Base-by-base conservation (phyloP, 2,329 filamentous ascomycete genomes). In the Aureobasidium sp. region DNA sequence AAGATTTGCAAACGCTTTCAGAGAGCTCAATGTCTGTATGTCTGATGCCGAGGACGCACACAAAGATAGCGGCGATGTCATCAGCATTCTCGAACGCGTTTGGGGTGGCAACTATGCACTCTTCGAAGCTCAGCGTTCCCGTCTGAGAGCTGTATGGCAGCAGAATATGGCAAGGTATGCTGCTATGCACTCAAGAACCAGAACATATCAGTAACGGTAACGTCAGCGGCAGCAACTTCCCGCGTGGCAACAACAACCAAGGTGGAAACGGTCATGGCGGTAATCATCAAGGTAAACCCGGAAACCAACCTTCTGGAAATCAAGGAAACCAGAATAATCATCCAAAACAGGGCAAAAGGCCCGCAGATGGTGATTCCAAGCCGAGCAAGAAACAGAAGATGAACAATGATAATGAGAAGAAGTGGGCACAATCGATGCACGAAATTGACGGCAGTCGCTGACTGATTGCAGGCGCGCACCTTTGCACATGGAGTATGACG, bases 71-170 rank as follows among this genome's bases (percentile, higher is more conserved):
- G 70, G 73, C 17, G 65, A 68, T 41, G 66, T 66, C 65, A 63
- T 73, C 65, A 89, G 86, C 70, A 84, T 97, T 27, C 82, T 97
- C 7, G 84, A 83, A 37, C 80, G 84, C 43, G 82, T 96, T 43
- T 78, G 95, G 59, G 87, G 82, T 12, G 92, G 90, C 59, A 87
- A 96, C 69, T 97, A 96, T 73, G 81, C 82, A 6, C 84, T 84
- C 2, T 95, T 95, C 70, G 77, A 82, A 24, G 73, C 79, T 46
- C 90, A 95, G 72, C 84, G 92, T 59, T 77, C 82, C 13, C 87
- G 82, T 66, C 76, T 92, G 9, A 76, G 77, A 57, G 75, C 27
- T 41, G 53, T 63, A 29, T 62, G 61, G 43, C 59, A 64, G 43
- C 59, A 64, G 20, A 51, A 60, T 24, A 60, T 50, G 34, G 39